Conservation (phyloP, 768 basidiomycete genomes). For the Agaricus blazei region DNA sequence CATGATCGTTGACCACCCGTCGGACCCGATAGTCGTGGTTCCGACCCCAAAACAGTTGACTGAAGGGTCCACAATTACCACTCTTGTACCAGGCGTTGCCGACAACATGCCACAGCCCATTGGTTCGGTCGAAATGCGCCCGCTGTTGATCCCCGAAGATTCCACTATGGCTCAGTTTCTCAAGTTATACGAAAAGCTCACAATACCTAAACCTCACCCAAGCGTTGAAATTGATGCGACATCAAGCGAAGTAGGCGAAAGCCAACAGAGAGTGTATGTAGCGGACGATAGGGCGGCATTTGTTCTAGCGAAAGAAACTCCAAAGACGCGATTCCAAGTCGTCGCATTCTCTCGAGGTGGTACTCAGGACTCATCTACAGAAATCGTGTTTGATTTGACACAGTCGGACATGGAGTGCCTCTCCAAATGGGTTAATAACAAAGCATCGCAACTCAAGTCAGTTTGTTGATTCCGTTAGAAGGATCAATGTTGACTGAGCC, state of each 20-base stretch:
- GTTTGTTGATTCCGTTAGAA: slow-evolving; percentile 15
- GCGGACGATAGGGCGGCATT: neutral
- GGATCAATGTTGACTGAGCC: neutral
- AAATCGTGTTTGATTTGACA: slow-evolving; percentile 19
- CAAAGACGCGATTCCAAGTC: slow-evolving; percentile 15
- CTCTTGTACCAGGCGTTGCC: neutral
- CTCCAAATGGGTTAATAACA: slow-evolving; percentile 32
- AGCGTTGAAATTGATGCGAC: neutral
- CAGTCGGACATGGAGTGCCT: slow-evolving; percentile 22
- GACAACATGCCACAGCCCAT: neutral
- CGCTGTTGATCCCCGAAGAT: neutral
- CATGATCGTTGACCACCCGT: neutral
- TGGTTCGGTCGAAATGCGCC: neutral
- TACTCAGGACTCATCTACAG: slow-evolving; percentile 9
- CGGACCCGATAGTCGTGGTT: no score
- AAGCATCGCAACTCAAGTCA: slow-evolving; percentile 18
- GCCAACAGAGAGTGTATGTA: neutral
- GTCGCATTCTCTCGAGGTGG: slow-evolving; percentile 13
- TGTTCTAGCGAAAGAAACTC: slow-evolving; percentile 10
- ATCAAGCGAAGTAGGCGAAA: neutral
- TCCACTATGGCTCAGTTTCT: slow-evolving; percentile 5
- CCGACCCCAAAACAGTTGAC: neutral
- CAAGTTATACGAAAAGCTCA: slow-evolving; percentile 6
- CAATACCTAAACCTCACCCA: neutral
- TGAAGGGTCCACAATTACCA: neutral